phyloP scores from a whole-genome alignment of 805 yeast species.

The Kodamaea kaohsiungensis region DNA sequence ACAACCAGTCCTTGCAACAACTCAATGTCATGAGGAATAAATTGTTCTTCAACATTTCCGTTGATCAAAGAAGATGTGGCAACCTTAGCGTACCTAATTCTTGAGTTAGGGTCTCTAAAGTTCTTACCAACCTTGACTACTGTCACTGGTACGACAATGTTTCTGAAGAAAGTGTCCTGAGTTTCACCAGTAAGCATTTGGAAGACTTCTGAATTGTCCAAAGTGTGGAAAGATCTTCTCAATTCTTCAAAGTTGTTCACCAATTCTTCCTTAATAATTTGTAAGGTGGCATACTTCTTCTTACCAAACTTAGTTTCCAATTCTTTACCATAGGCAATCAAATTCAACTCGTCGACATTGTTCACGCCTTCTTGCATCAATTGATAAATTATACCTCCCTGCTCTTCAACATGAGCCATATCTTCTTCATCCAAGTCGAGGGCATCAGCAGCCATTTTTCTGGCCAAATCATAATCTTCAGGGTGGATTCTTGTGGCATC shows the following conservation, averaged over 20 bases:
- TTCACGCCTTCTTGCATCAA: slow-evolving; percentile 69
- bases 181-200: slow-evolving; percentile 89
- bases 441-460: slow-evolving; percentile 98
- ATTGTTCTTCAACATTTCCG: slow-evolving; percentile 48
- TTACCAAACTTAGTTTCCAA: slow-evolving; percentile 71
- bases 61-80: slow-evolving; percentile 42
- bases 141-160: slow-evolving; percentile 73
- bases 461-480: slow-evolving; percentile 93
- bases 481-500: slow-evolving; percentile 98
- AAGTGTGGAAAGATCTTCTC: slow-evolving; percentile 65
- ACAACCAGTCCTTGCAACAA: slow-evolving; percentile 72
- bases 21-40: slow-evolving; percentile 45
- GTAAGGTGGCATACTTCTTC: slow-evolving; percentile 75
- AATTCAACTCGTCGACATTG: slow-evolving; percentile 80
- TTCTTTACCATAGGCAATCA: slow-evolving; percentile 92
- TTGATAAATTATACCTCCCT: slow-evolving; percentile 78
- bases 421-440: slow-evolving; percentile 95
- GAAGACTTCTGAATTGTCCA: slow-evolving; percentile 75
- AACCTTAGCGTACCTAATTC: slow-evolving; percentile 41
- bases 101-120: slow-evolving; percentile 50
- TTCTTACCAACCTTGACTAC: slow-evolving; percentile 69
- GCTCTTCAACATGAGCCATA: slow-evolving; percentile 72
- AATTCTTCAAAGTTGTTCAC: slow-evolving; percentile 86
- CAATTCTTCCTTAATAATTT: slow-evolving; percentile 82
- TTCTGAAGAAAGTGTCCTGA: slow-evolving; percentile 62